Base-by-base conservation (phyloP, 2,329 filamentous ascomycete species). In the Lasiodiplodia gonubiensis region DNA sequence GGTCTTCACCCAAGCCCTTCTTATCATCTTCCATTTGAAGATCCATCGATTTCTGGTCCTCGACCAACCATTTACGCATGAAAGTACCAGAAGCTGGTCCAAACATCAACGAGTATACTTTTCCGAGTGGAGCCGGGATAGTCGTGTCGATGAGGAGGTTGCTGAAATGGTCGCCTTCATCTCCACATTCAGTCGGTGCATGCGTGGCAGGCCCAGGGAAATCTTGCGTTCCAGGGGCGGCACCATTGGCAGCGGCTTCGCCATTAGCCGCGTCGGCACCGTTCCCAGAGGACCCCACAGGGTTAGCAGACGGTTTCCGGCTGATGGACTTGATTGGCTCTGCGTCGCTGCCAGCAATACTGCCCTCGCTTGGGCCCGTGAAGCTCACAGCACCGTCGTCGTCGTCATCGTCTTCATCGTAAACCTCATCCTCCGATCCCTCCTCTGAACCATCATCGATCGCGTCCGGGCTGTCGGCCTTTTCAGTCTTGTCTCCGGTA, bases 1-100 rank as follows among this genome's bases (percentile, higher is more conserved):
- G 92, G 21, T 96, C 92, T 57, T 88, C 86, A 3, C 87, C 88
- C 27, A 96, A 80, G 0, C 92, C 93, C 73, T 90, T 91, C 75
- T 93, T 92, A 72, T 96, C 93, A 66, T 88, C 85, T 54, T 94
- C 91, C 80, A 96, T 89, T 70, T 92, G 90, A 30, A 98, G 78
- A n/a, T 99, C 95, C 4, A 86, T 85, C 53, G 92, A 95, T 77
- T 97, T 98, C 76, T 97, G 92, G 67, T 97, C 93, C 25, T 89
- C 89, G 0, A 91, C 85, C 53, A 99, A 83, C 86, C 93, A 98
- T 74, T 93, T 95, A 14, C 86, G 85, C 88, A 99, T 93, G 80
- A 94, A 99, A 0, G 86, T 82, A 5, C 88, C 86, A 1, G 94
- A 97, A 2, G 85, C 86, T 2, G 91, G 87, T 0, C 96, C 95